Base-by-base conservation (phyloP, 495 filamentous ascomycete species). In the Aspergillus indologenus region DNA sequence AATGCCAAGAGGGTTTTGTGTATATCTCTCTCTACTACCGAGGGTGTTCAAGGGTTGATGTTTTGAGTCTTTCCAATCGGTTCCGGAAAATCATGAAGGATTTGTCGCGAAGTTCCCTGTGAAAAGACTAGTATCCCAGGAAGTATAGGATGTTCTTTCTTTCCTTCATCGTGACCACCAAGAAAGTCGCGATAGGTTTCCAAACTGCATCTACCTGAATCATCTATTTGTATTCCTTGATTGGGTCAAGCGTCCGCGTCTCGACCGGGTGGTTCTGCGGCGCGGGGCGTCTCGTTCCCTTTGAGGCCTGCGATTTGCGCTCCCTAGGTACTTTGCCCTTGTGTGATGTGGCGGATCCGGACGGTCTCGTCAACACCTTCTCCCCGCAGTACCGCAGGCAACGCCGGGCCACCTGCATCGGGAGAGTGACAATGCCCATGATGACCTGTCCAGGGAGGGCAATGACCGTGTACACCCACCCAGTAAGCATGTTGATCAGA, bases 391-490 rank as follows among this genome's bases (percentile, higher is more conserved):
- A 53, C 0, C 48, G 26, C 26, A 72, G 45, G 55, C 66, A 71
- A 18, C 61, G 54, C 19, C 47, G 61, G 5, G 53, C 57, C 15
- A 64, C 55, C 0, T 65, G 65, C 3, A 64, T 60, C 5, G 75
- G 75, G 1, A 76, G 51, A 20, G 58, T 54, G 1, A 60, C 46
- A 18, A 72, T 20, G 3, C 68, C 66, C 20, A 73, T 15, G 43
- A 60, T 55, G 14, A 73, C 44, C 48, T 72, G 71, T 7, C 54
- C 43, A 0, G 74, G 74, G 12, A 75, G 45, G 1, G 72, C 57
- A 14, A 73, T 31, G 18, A 65, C 66, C 1, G 70, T 65, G 26
- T 66, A 75, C 14, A 56, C 53, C 70, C 68, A 73, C 43, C 68
- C 62, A 0, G 72, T 11, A 0, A 75, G 19, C 12, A 56, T 60